Evolutionary conservation across 768 basidiomycete genomes (phyloP).

Genomic region (Lactarius hengduanensis): DNA sequence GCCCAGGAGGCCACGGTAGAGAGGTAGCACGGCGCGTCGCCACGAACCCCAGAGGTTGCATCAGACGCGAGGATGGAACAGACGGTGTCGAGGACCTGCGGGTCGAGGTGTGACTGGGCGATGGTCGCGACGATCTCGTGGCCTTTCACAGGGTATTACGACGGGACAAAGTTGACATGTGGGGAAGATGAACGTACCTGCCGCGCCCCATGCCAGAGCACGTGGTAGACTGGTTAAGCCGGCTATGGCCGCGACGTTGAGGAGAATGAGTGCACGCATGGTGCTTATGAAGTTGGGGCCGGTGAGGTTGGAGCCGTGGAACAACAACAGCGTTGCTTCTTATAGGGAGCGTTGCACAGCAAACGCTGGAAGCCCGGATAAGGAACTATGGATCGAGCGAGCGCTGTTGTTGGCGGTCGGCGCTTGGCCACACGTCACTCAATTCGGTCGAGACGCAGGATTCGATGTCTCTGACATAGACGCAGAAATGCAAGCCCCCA

Average conservation of each 20-base stretch:
- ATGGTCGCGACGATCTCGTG: slow-evolving; percentile 94
- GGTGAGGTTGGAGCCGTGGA: neutral
- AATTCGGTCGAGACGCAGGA: neutral
- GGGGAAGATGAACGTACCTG: neutral
- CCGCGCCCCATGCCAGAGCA: slow-evolving; percentile 23
- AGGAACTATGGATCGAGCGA: neutral
- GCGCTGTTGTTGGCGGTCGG: neutral
- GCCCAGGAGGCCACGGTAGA: slow-evolving; percentile 89
- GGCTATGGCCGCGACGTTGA: slow-evolving; percentile 1
- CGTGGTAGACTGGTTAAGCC: neutral
- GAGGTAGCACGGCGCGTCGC: slow-evolving; percentile 60
- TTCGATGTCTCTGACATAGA: too few species aligned
- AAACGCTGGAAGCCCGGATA: neutral
- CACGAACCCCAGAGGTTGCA: slow-evolving; percentile 33
- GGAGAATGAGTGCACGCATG: slow-evolving; percentile 4
- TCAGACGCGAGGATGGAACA: slow-evolving; percentile 64
- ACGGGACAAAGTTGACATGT: neutral
- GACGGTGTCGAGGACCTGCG: slow-evolving; percentile 60
- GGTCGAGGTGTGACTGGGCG: slow-evolving; percentile 88
- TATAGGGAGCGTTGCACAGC: neutral
- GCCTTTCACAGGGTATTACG: slow-evolving; percentile 41
- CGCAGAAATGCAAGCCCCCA: too few species aligned
- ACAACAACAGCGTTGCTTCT: neutral
- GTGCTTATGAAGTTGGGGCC: neutral
- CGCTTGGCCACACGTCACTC: neutral